Evolutionary conservation across 208 protist genomes (phyloP).

Genomic region (Ichthyophonus hoferi): DNA sequence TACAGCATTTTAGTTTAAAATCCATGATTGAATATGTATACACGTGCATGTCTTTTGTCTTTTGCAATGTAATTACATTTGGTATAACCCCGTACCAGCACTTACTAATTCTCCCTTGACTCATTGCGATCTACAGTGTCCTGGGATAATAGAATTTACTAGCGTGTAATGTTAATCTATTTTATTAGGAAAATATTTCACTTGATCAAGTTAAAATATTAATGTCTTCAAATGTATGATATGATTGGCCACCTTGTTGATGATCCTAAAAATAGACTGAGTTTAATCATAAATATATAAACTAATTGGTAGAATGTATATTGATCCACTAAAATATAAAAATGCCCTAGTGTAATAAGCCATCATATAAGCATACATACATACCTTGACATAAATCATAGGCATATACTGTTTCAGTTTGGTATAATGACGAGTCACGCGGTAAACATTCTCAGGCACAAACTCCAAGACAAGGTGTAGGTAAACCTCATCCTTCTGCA

Average conservation of each 20-base stretch:
- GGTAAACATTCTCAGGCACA: conserved; percentile 89
- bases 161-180: too few relatives aligned
- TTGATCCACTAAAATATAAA: not conserved
- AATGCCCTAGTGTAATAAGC: not conserved
- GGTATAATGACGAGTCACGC: conserved; percentile 79
- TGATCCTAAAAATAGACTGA: not conserved
- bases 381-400: conserved; percentile 77
- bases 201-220: too few relatives aligned
- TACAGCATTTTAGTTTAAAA: too few relatives aligned
- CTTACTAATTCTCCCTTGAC: too few relatives aligned
- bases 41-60: too few relatives aligned
- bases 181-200: too few relatives aligned
- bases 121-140: too few relatives aligned
- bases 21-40: too few relatives aligned
- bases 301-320: not conserved
- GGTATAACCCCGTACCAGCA: too few relatives aligned
- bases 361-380: not conserved
- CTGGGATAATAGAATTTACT: too few relatives aligned
- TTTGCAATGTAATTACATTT: too few relatives aligned
- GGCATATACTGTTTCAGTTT: conserved; percentile 77
- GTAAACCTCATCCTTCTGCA: conserved; percentile 76
- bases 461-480: conserved; percentile 98
- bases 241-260: not conserved
- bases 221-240: too few relatives aligned
- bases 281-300: not conserved